These are phyloP conservation scores for Dipodascus albidus DNA, from an alignment of 805 yeast genomes.

Conservation along the genomic window DNA sequence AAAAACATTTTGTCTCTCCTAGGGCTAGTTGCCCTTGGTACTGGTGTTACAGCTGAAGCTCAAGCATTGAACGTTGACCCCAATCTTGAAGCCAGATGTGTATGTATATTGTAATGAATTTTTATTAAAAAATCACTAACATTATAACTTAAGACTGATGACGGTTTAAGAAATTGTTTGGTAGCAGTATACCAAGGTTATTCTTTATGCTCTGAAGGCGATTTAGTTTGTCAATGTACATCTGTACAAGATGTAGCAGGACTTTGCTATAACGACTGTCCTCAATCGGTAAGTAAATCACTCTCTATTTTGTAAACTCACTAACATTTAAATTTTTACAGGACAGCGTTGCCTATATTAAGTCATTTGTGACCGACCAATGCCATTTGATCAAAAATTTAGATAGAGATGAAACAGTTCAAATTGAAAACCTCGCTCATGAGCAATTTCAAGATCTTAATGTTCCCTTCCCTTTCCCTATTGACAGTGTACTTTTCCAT, in stretches of 20 bases:
- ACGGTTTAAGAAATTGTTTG: constrained; percentile 1
- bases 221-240: constrained; percentile 4
- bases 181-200: constrained; percentile 3
- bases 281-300: neutral
- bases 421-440: constrained; percentile 11
- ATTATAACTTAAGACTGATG: neutral
- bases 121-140: neutral
- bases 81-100: neutral
- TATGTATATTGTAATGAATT: neutral
- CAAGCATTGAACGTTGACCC: neutral
- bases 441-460: constrained; percentile 6
- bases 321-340: neutral
- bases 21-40: neutral
- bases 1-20: neutral
- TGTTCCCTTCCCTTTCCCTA: constrained; percentile 8
- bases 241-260: constrained; percentile 1
- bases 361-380: constrained; percentile 1
- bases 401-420: constrained; percentile 10
- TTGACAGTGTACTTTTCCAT: neutral
- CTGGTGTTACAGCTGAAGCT: neutral
- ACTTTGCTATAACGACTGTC: constrained; percentile 2
- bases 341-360: constrained; percentile 2
- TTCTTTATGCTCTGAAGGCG: constrained; percentile 2
- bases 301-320: neutral
- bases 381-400: constrained; percentile 1